Evolutionary conservation across 768 basidiomycete species (phyloP).

Genomic region (Russula olivacea): DNA sequence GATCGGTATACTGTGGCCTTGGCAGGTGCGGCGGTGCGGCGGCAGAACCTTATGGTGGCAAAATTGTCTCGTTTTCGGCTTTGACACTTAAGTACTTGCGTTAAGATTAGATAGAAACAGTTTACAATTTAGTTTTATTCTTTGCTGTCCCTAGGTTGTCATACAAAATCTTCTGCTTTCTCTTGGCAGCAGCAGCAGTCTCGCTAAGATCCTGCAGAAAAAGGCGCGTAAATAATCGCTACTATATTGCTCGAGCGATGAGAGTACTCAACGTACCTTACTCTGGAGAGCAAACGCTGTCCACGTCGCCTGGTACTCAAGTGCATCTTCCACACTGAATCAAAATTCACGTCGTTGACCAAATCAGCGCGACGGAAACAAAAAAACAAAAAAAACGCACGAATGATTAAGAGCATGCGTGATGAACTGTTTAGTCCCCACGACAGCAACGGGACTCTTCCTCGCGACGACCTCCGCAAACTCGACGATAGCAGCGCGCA

Average conservation of each 20-base stretch:
- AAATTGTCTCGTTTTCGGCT: background rate
- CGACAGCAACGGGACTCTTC: conserved; percentile 77
- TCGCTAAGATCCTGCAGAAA: conserved; percentile 31
- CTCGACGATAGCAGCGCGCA: conserved; percentile 51
- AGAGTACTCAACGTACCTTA: conserved; percentile 33
- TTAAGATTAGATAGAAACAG: background rate
- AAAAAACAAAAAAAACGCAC: conserved; percentile 35
- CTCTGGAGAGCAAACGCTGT: conserved; percentile 41
- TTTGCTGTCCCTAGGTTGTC: background rate
- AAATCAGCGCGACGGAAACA: background rate
- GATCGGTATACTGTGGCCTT: too few relatives aligned
- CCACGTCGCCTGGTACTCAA: conserved; percentile 55
- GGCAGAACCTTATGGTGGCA: too few relatives aligned
- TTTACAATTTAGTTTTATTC: conserved; percentile 3
- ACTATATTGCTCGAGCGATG: background rate
- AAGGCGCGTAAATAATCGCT: background rate
- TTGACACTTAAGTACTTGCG: background rate
- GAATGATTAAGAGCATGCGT: conserved; percentile 74
- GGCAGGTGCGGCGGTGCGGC: too few relatives aligned
- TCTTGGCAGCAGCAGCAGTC: background rate
- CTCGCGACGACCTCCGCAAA: conserved; percentile 58
- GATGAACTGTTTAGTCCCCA: conserved; percentile 72
- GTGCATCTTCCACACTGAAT: conserved; percentile 39
- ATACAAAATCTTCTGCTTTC: conserved; percentile 9
- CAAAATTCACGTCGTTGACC: background rate